These are phyloP conservation scores for Cystoderma amianthinum DNA, from an alignment of 768 basidiomycete genomes.

Conservation along the genomic window DNA sequence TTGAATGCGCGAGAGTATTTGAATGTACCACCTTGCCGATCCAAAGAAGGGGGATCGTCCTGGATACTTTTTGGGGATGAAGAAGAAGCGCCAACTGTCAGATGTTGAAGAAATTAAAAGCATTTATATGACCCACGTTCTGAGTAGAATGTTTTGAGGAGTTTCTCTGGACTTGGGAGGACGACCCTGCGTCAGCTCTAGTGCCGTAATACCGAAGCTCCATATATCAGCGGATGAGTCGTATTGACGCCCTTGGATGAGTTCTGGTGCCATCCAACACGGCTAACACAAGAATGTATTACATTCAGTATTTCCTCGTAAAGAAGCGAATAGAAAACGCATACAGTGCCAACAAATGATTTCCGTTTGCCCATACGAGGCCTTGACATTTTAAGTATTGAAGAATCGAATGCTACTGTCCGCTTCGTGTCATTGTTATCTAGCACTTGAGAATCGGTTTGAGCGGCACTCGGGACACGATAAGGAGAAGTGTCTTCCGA, in stretches of 20 bases:
- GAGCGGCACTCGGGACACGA: slow-evolving; percentile 18
- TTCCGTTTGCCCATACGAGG: slow-evolving; percentile 70
- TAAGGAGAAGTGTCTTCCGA: slow-evolving; percentile 49
- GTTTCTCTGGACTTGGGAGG: slow-evolving; percentile 80
- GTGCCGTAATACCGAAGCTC: slow-evolving; percentile 94
- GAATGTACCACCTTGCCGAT: slow-evolving; percentile 62
- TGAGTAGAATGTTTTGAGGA: slow-evolving; percentile 66
- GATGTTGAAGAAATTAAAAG: not conserved
- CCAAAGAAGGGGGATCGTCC: slow-evolving; percentile 71
- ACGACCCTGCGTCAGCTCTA: slow-evolving; percentile 83
- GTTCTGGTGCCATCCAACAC: slow-evolving; percentile 96
- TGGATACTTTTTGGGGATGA: slow-evolving; percentile 55
- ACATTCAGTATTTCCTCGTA: slow-evolving; percentile 3
- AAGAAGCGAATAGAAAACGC: not conserved
- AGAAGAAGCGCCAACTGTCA: slow-evolving; percentile 2
- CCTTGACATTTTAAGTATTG: slow-evolving; percentile 18
- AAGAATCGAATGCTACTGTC: slow-evolving; percentile 26
- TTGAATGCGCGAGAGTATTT: slow-evolving; percentile 80
- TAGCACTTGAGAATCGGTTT: slow-evolving; percentile 17
- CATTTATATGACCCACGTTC: slow-evolving; percentile 40
- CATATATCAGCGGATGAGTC: slow-evolving; percentile 90
- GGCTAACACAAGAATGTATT: slow-evolving; percentile 40
- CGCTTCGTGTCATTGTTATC: slow-evolving; percentile 15
- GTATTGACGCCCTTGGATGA: slow-evolving; percentile 79
- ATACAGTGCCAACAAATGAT: slow-evolving; percentile 87